Conservation (phyloP, 352 stramenopile genomes). For the Globisporangium ultimum region DNA sequence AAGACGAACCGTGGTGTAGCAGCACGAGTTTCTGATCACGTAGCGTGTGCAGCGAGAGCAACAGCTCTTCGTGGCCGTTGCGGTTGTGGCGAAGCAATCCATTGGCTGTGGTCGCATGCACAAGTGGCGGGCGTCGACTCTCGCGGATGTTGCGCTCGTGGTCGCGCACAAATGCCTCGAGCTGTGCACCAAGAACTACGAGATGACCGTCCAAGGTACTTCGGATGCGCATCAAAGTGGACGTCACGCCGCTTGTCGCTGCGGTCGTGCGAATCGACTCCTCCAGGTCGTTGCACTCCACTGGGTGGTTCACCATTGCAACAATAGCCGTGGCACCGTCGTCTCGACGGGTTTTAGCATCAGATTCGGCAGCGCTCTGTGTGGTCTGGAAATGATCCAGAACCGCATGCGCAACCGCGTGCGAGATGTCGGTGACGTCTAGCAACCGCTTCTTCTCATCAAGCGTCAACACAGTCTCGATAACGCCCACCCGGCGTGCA, state of each 20-base stretch:
- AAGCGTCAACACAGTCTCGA: conserved; percentile 13
- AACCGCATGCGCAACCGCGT: conserved; percentile 14
- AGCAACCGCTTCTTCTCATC: conserved; percentile 22
- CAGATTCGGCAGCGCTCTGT: not conserved
- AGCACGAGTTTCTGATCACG: conserved; percentile 11
- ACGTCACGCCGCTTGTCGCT: conserved; percentile 7
- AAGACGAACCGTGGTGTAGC: not conserved
- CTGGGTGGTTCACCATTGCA: conserved; percentile 5
- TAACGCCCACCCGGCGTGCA: conserved; percentile 3
- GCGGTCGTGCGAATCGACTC: conserved; percentile 8
- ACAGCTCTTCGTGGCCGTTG: not conserved
- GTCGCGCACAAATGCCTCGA: conserved; percentile 9
- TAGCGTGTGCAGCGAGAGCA: conserved; percentile 11
- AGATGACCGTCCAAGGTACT: conserved; percentile 13
- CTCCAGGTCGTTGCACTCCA: conserved; percentile 12
- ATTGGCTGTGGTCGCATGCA: not conserved
- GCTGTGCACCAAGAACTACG: conserved; percentile 11
- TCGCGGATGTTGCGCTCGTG: conserved; percentile 9
- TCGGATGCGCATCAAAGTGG: conserved; percentile 5
- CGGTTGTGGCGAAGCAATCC: conserved; percentile 6
- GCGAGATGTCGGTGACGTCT: conserved; percentile 16
- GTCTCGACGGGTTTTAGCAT: too few species aligned
- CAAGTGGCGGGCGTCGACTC: not conserved
- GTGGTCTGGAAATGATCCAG: conserved; percentile 18
- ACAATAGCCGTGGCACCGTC: not conserved